Evolutionary conservation across 164 flowering plant genomes (phyloP).

Genomic region (Kalanchoe fedtschenkoi): DNA sequence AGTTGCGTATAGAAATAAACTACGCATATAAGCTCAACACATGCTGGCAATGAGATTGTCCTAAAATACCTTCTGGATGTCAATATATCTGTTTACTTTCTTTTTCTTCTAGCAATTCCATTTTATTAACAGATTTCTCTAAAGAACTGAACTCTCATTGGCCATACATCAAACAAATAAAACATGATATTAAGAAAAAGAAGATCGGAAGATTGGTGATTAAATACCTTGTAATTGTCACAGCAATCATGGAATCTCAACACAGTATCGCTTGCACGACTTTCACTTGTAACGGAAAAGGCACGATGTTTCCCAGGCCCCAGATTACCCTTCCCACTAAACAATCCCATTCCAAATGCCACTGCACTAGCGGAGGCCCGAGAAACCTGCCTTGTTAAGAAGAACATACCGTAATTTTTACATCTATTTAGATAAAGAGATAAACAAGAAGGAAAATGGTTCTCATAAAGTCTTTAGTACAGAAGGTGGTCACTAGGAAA

Average conservation of each 20-base stretch:
- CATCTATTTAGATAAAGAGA: background rate
- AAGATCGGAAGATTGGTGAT: background rate
- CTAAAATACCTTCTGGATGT: no score
- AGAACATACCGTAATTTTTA: slow-evolving; percentile 3
- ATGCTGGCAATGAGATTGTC: no score
- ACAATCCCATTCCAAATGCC: slow-evolving; percentile 93
- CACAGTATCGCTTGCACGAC: slow-evolving; percentile 86
- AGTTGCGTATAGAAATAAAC: no score
- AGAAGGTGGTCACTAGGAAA: no score
- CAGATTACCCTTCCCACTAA: slow-evolving; percentile 62
- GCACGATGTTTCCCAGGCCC: slow-evolving; percentile 75
- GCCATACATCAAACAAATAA: background rate
- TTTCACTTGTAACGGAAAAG: slow-evolving; percentile 82
- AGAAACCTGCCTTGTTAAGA: slow-evolving; percentile 42
- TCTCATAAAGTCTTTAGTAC: background rate
- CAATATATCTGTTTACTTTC: no score
- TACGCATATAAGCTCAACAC: no score
- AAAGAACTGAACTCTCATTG: background rate
- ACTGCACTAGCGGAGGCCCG: slow-evolving; percentile 99
- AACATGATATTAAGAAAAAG: background rate
- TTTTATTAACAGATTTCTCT: background rate
- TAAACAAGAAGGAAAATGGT: background rate
- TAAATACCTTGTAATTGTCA: slow-evolving; percentile 72
- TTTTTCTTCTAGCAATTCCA: no score
- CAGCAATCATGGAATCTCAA: slow-evolving; percentile 85